phyloP scores from a whole-genome alignment of 805 yeast species.

The Lipomyces spencermartinsiae region DNA sequence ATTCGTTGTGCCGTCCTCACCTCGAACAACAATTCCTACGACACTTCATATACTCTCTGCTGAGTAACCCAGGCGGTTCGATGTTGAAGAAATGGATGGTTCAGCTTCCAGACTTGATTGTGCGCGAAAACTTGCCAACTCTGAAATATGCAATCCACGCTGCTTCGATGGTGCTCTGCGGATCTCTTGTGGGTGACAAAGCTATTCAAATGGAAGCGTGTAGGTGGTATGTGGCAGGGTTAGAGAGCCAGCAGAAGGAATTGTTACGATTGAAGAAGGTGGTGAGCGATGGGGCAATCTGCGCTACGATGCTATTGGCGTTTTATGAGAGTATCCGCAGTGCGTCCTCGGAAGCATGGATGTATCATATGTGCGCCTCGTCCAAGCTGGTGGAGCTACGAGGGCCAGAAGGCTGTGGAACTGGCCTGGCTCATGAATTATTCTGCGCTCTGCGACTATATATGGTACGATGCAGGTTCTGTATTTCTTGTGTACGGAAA shows the following conservation, averaged over 20 bases:
- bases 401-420: slow-evolving; percentile 7
- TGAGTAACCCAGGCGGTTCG: background rate
- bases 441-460: slow-evolving; percentile 9
- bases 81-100: slow-evolving; percentile 4
- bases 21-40: slow-evolving; percentile 1
- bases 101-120: slow-evolving; percentile 3
- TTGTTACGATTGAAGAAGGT: slow-evolving; percentile 5
- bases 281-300: slow-evolving; percentile 6
- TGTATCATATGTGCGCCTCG: slow-evolving; percentile 7
- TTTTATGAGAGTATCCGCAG: slow-evolving; percentile 7
- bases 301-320: slow-evolving; percentile 2
- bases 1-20: slow-evolving; percentile 3
- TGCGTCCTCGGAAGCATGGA: slow-evolving; percentile 6
- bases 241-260: slow-evolving; percentile 6
- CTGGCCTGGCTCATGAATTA: slow-evolving; percentile 9
- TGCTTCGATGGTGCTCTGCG: slow-evolving; percentile 12
- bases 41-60: background rate
- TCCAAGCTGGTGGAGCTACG: slow-evolving; percentile 6
- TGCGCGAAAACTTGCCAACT: slow-evolving; percentile 2
- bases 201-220: slow-evolving; percentile 10
- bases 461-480: background rate
- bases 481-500: background rate
- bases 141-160: slow-evolving; percentile 7
- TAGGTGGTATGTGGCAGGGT: slow-evolving; percentile 8
- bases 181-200: background rate